Evolutionary conservation across 1,284 basidiomycete genomes (phyloP).

Genomic region (Mycosarcoma mackinlayi): DNA sequence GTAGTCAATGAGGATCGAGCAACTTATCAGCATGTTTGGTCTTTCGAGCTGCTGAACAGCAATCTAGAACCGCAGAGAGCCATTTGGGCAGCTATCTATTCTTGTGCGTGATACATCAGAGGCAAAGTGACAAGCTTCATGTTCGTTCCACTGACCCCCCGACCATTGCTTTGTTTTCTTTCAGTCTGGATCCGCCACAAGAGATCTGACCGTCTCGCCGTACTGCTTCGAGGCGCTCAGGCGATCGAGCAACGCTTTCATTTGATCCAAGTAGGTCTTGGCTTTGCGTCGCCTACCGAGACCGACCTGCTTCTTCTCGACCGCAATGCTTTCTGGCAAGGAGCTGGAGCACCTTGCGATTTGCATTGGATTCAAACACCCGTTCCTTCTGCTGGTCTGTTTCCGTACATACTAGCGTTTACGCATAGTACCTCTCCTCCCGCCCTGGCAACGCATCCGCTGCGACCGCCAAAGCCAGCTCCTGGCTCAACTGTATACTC

Average conservation of each 20-base stretch:
- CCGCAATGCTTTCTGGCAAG: slow-evolving; percentile 73
- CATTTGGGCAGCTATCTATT: slow-evolving; percentile 42
- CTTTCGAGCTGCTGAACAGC: slow-evolving; percentile 12
- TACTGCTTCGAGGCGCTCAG: not conserved
- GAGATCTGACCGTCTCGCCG: slow-evolving; percentile 24
- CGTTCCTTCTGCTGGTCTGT: slow-evolving; percentile 51
- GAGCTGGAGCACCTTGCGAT: slow-evolving; percentile 71
- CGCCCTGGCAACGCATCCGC: slow-evolving; percentile 73
- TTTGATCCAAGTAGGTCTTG: slow-evolving; percentile 31
- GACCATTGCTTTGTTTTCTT: not conserved
- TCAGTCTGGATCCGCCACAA: slow-evolving; percentile 48
- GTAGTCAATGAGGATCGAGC: slow-evolving; percentile 46
- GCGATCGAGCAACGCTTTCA: slow-evolving; percentile 3
- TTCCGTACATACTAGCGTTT: slow-evolving; percentile 71
- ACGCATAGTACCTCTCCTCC: slow-evolving; percentile 70
- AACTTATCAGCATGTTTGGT: slow-evolving; percentile 23
- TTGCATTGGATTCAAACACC: slow-evolving; percentile 69
- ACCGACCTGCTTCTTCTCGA: slow-evolving; percentile 69
- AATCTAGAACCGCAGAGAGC: not conserved
- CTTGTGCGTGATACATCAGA: slow-evolving; percentile 12
- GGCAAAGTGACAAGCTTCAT: not conserved
- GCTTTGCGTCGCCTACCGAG: slow-evolving; percentile 28
- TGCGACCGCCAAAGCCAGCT: slow-evolving; percentile 73
- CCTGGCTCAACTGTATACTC: slow-evolving; percentile 72
- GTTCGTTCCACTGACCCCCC: slow-evolving; percentile 1